Evolutionary conservation across 2,329 filamentous ascomycete genomes (phyloP).

Genomic region (Botrytis sinoallii): DNA sequence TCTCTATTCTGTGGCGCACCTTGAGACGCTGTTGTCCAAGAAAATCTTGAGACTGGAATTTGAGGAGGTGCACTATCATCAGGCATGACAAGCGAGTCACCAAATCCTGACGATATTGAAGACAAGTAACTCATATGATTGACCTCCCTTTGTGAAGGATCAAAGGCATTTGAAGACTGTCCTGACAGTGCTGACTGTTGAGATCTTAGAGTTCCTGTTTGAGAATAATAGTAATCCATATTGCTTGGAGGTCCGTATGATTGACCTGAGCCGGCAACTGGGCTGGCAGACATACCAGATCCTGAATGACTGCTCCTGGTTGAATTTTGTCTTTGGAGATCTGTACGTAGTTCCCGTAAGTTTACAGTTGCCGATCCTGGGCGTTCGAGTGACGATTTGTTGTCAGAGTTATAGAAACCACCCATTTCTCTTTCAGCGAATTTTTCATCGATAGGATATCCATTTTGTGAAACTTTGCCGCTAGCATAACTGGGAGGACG

Average conservation of each 20-base stretch:
- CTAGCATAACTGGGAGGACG: conserved; percentile 15
- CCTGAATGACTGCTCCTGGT: conserved; percentile 8
- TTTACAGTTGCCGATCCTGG: conserved; percentile 11
- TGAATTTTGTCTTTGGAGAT: conserved; percentile 13
- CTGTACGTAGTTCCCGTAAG: conserved; percentile 1
- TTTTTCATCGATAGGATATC: conserved; percentile 15
- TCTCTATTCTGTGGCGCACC: conserved; percentile 31
- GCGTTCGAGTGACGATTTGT: conserved; percentile 2
- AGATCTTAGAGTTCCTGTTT: conserved; percentile 12
- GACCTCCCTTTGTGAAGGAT: conserved; percentile 28
- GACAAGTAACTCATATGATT: conserved; percentile 46
- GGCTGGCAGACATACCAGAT: not conserved
- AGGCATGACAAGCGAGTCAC: conserved; percentile 50
- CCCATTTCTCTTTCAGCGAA: conserved; percentile 6
- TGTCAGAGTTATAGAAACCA: conserved; percentile 3
- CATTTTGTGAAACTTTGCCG: not conserved
- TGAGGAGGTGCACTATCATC: conserved; percentile 36
- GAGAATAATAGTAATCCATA: conserved; percentile 12
- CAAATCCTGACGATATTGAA: conserved; percentile 62
- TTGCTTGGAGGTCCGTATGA: not conserved
- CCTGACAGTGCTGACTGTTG: conserved; percentile 10
- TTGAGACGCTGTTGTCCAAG: conserved; percentile 31
- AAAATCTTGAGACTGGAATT: conserved; percentile 29
- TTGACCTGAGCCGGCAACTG: conserved; percentile 7
- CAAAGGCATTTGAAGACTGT: conserved; percentile 29